Conservation (phyloP, 176 grass and related monocot genomes). For the Bolboschoenus planiculmis region DNA sequence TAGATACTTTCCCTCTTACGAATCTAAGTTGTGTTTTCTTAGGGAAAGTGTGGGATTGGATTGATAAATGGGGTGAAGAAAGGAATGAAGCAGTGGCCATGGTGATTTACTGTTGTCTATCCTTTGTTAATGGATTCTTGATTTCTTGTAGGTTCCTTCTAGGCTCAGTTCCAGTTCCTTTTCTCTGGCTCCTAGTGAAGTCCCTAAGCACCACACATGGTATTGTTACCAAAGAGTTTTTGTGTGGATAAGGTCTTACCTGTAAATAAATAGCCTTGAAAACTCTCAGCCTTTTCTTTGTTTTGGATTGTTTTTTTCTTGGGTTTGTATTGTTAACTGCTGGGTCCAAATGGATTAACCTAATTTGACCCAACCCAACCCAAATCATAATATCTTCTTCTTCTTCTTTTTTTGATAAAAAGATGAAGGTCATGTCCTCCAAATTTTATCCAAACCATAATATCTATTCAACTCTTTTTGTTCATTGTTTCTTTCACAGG, state of each 20-base stretch:
- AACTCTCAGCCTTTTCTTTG: neutral
- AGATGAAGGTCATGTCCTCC: too few species aligned
- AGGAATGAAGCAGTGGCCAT: slow-evolving; percentile 71
- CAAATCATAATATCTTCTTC: neutral
- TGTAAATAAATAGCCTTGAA: neutral
- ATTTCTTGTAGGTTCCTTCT: slow-evolving; percentile 5
- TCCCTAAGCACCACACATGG: slow-evolving; percentile 31
- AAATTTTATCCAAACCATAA: neutral
- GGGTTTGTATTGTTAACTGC: neutral
- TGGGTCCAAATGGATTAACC: neutral
- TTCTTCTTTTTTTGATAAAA: too few species aligned
- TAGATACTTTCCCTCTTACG: slow-evolving; percentile 10
- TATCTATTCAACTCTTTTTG: neutral
- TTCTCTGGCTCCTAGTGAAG: neutral
- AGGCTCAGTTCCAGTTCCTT: neutral
- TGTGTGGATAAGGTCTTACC: slow-evolving; percentile 37
- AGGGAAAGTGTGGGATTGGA: slow-evolving; percentile 9
- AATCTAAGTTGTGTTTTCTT: neutral
- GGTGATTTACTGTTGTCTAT: neutral
- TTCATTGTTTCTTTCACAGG: neutral
- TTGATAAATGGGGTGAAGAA: slow-evolving; percentile 35
- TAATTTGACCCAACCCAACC: neutral
- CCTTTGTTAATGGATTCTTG: neutral
- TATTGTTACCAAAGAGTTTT: neutral
- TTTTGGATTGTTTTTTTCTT: neutral